A percentile compares a stretch with the other conserved stretches of the same genome.
Conservation (phyloP, 768 basidiomycete species). For the Auricularia heimuer region DNA sequence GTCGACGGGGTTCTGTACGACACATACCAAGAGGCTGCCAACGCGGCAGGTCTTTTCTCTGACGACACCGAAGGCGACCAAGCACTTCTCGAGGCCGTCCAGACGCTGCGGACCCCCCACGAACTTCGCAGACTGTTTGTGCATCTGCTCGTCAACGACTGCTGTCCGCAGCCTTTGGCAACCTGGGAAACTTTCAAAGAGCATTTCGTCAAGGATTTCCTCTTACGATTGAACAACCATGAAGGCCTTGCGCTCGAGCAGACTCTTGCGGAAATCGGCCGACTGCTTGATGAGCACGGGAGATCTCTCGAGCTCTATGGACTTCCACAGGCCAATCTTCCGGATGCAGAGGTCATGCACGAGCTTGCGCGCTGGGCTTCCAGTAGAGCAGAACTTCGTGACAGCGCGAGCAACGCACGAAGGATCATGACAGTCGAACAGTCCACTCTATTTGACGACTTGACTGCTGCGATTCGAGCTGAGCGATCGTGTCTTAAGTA, state of each 20-base stretch:
- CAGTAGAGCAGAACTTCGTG: neutral
- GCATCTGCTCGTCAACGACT: slow-evolving; percentile 28
- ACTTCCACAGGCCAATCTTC: slow-evolving; percentile 19
- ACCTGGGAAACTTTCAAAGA: slow-evolving; percentile 21
- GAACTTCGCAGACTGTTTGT: slow-evolving; percentile 32
- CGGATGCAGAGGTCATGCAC: slow-evolving; percentile 18
- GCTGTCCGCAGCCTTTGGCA: slow-evolving; percentile 14
- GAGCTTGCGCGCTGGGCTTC: slow-evolving; percentile 19
- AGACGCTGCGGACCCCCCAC: slow-evolving; percentile 21
- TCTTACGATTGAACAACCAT: slow-evolving; percentile 10
- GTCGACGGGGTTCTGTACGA: slow-evolving; percentile 10
- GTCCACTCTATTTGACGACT: too few species aligned
- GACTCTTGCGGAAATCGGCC: slow-evolving; percentile 17
- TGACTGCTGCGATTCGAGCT: too few species aligned
- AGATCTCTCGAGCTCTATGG: slow-evolving; percentile 20
- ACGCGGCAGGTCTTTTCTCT: slow-evolving; percentile 11
- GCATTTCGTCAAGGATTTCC: slow-evolving; percentile 16
- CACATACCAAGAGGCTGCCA: slow-evolving; percentile 19
- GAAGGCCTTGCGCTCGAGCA: slow-evolving; percentile 10
- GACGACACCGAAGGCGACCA: slow-evolving; percentile 15
- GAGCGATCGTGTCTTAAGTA: slow-evolving; percentile 16
- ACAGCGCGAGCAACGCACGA: too few species aligned
- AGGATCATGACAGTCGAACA: too few species aligned
- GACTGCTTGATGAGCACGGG: slow-evolving; percentile 18
- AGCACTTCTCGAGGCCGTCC: slow-evolving; percentile 29